Evolutionary conservation across 495 filamentous ascomycete genomes (phyloP), one percentile per base, ranked within the genome.

Genomic region (Trichocladium antarcticum): DNA sequence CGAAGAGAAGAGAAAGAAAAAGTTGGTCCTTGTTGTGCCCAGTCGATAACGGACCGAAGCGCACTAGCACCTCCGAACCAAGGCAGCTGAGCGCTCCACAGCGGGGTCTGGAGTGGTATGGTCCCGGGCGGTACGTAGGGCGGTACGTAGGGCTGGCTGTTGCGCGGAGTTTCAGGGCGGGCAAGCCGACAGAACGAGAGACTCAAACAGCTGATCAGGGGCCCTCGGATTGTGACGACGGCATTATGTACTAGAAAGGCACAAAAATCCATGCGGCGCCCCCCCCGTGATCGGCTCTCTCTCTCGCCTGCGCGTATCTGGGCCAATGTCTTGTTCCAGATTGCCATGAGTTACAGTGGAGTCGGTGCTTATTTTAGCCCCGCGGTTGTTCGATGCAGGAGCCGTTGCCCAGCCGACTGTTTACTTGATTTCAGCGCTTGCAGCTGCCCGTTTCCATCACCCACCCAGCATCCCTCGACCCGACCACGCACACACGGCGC

Each of bases 341-440:
- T 51, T 46, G 42, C 36, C 15, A 11, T 40, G 21, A 16, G 10
- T 29, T 31, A 19, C 41, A 14, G 52, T 46, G 41, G 51, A 45
- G 11, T 32, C 32, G 14, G 29, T 42, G 38, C 53, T 39, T 31
- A 19, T 54, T 50, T 52, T 31, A 46, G 51, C 53, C 53, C 46
- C 42, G 49, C 57, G 48, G 32, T 60, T 55, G 55, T 61, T 10
- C 50, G 31, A 42, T 45, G 46, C 27, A 22, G 53, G 57, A 56
- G 46, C 40, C 29, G 62, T 65, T 65, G 62, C 60, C 60, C 52
- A 12, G 62, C 32, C 60, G 52, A 65, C 62, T 48, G 62, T 65
- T 63, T 63, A 65, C 62, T 42, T 28, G 36, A 10, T 32, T 32
- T 3, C 31, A 32, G 31, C 31, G 5, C 36, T n/a, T 36, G 52